Base-by-base conservation (phyloP, 352 stramenopile genomes). In the Globisporangium alternatum region DNA sequence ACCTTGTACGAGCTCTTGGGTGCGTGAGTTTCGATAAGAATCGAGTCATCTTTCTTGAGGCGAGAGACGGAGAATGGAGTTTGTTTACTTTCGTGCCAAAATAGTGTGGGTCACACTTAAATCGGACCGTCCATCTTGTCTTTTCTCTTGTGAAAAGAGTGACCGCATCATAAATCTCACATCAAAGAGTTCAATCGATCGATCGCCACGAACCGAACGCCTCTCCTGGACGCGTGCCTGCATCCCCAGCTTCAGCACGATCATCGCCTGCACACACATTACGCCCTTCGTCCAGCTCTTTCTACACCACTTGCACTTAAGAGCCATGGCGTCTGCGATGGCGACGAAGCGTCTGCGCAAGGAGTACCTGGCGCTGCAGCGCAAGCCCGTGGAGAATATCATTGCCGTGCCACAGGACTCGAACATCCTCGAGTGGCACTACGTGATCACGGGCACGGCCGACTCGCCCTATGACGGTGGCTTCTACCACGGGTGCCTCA, bases 381-480 rank as follows among this genome's bases (percentile, higher is more conserved):
- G 91, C 64, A 97, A 96, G 67, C 93, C 95, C 31, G 83, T 91
- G 61, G 83, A 90, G 54, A 96, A 96, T 75, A 97, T 98, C 58
- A 78, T 85, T 52, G 91, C 94, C 17, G 74, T 89, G 41, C 93
- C 95, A 31, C 75, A 97, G 53, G 91, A 98, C 69, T 81, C 74
- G 37, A 98, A 98, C 71, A 98, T 99, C 59, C 80, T 98, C 15
- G 93, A 98, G 78, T 98, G 96, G 91, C 93, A 98, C 72, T 98
- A 98, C 72, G 93, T 98, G 13, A 93, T 98, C 69, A 79, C 71
- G 25, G 85, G 85, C 41, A 93, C 84, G 19, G 56, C 72, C 5
- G 81, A 68, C 45, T 78, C 81, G 58, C 80, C 81, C 21, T 98
- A 97, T 67, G 90, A 95, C 58, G 90, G 91, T 48, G 93, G 93